Base-by-base conservation (phyloP, 306 rosid genomes). In the Gynostemma pentaphyllum region DNA sequence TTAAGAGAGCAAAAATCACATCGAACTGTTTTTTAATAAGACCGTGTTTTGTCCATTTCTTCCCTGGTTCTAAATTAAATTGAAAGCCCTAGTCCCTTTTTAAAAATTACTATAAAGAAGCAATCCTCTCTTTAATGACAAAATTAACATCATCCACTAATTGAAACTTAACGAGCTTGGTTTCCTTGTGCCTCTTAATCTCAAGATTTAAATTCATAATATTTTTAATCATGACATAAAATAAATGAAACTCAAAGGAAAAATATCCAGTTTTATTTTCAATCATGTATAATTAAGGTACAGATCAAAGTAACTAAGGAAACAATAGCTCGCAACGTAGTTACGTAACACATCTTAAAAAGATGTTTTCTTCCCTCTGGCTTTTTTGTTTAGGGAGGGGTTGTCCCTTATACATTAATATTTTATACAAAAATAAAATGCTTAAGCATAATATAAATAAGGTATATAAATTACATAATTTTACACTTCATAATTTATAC, bases 401-500 rank as follows among this genome's bases (percentile, higher is more conserved):
- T n/a, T n/a, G n/a, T 45, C 45, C 36, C 36, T 23, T 61, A 60
- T 39, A 24, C 36, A 61, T 41, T 39, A 61, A 24, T 61, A 61
- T 61, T 61, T 24, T 24, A 14, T 24, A 22, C 9, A 50, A 50
- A 61, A 61, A 30, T 61, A 61, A 61, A 41, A 61, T 23, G 37
- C 14, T 39, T 61, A 45, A 30, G 15, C 49, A 72, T 78, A n/a
- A n/a, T n/a, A n/a, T n/a, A 76, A 78, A 78, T 70, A 70, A 67
- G 70, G 71, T 47, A 72, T 40, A 82, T 79, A 85, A 81, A 74
- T 88, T 81, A 84, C 84, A 86, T 71, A 68, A 78, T 76, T 79
- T 72, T 73, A 79, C 84, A 61, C 39, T 59, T 59, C 75, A 64
- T 70, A 75, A 71, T 68, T 82, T 75, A 80, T 70, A 74, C 74